Percentiles rank a stretch among this genome's conserved stretches.
Conservation (phyloP, 768 basidiomycete species). For the Suillus placidus region DNA sequence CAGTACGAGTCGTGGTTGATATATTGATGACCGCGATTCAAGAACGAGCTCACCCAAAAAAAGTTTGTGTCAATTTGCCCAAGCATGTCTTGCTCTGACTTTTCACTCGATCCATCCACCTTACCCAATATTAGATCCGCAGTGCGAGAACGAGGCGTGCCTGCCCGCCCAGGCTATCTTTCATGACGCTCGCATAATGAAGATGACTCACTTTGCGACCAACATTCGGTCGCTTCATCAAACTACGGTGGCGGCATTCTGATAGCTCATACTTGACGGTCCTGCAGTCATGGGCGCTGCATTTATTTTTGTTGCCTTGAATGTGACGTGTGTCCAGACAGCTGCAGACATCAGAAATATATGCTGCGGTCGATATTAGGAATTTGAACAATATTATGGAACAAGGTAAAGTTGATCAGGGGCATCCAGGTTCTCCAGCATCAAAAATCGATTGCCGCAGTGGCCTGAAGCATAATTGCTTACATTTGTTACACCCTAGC, state of each 20-base stretch:
- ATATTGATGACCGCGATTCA: background rate
- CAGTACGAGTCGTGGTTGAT: background rate
- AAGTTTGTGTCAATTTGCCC: background rate
- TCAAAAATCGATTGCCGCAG: background rate
- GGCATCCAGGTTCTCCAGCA: background rate
- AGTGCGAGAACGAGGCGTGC: background rate
- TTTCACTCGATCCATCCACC: background rate
- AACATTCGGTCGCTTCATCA: background rate
- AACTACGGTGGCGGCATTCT: background rate
- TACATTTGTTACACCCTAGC: background rate
- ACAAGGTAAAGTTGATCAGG: background rate
- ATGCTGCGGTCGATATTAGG: background rate
- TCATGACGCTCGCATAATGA: background rate
- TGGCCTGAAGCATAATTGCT: background rate
- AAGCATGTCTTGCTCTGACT: background rate
- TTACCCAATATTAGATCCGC: background rate
- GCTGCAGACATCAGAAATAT: background rate
- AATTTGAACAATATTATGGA: background rate
- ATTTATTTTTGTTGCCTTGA: background rate
- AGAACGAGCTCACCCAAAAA: background rate
- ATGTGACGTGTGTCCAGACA: background rate
- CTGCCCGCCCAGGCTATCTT: background rate
- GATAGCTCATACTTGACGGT: background rate
- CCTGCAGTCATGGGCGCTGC: background rate
- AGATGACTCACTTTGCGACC: background rate